phyloP scores from a whole-genome alignment of 2,329 filamentous ascomycete genomes.

The Epichloe sibirici region DNA sequence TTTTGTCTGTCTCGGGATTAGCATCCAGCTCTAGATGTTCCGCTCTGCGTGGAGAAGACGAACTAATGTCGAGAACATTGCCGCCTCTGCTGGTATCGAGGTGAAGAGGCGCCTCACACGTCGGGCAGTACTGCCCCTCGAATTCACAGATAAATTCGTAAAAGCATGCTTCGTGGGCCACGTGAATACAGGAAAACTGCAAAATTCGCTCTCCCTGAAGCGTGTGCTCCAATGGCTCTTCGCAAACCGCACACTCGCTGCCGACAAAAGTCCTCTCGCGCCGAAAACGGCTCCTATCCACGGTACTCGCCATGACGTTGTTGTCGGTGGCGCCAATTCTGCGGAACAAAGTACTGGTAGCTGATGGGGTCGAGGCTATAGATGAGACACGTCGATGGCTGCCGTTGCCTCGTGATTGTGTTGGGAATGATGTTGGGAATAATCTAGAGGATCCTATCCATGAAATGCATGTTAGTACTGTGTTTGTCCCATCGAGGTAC shows the following conservation, averaged over 20 bases:
- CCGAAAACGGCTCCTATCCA: slow-evolving; percentile 66
- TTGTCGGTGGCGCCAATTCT: slow-evolving; percentile 27
- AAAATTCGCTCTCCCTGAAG: slow-evolving; percentile 86
- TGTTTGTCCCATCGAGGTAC: no score
- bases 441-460: slow-evolving; percentile 6
- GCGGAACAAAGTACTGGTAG: slow-evolving; percentile 19
- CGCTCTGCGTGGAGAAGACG: slow-evolving; percentile 11
- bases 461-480: no score
- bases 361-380: slow-evolving; percentile 21
- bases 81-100: slow-evolving; percentile 87
- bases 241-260: slow-evolving; percentile 88
- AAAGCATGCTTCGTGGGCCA: slow-evolving; percentile 95
- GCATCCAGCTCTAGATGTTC: slow-evolving; percentile 13
- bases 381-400: slow-evolving; percentile 21
- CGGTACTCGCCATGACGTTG: slow-evolving; percentile 31
- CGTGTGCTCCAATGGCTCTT: slow-evolving; percentile 92
- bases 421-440: slow-evolving; percentile 16
- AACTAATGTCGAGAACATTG: slow-evolving; percentile 85
- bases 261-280: slow-evolving; percentile 92
- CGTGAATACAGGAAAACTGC: slow-evolving; percentile 93
- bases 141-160: slow-evolving; percentile 97
- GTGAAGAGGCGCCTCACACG: slow-evolving; percentile 82
- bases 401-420: slow-evolving; percentile 14
- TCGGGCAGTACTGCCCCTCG: slow-evolving; percentile 86
- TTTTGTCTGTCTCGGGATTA: slow-evolving; percentile 57